These are phyloP conservation scores for Ceratocystis colombiana DNA, from an alignment of 2,329 filamentous ascomycete species.

Conservation along the genomic window DNA sequence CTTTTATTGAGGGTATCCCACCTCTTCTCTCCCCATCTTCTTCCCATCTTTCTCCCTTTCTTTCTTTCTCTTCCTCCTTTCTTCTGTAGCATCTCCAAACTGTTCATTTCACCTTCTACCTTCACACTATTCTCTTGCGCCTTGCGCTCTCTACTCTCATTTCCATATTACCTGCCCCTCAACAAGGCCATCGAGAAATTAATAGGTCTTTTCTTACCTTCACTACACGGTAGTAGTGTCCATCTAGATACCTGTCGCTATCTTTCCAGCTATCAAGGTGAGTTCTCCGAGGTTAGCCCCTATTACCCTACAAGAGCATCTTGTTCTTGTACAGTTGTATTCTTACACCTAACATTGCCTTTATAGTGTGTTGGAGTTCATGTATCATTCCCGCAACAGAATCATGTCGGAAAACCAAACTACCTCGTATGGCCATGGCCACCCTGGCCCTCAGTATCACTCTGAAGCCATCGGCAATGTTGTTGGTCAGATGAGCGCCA, in stretches of 20 bases:
- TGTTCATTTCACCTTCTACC: slow-evolving; percentile 15
- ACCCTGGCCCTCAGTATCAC: slow-evolving; percentile 15
- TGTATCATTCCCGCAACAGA: slow-evolving; percentile 14
- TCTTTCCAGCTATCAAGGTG: slow-evolving; percentile 7
- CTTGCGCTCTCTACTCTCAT: slow-evolving; percentile 14
- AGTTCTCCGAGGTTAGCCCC: background rate
- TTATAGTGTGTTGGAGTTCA: slow-evolving; percentile 10
- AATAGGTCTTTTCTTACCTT: slow-evolving; percentile 13
- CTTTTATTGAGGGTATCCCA: slow-evolving; percentile 25
- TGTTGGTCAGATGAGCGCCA: slow-evolving; percentile 27
- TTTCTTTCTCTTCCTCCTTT: slow-evolving; percentile 14
- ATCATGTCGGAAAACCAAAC: slow-evolving; percentile 15
- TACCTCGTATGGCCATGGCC: slow-evolving; percentile 16
- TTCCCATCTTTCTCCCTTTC: slow-evolving; percentile 17
- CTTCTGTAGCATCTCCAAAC: slow-evolving; percentile 9
- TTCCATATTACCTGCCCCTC: slow-evolving; percentile 15
- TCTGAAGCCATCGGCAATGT: slow-evolving; percentile 21
- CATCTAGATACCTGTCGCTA: slow-evolving; percentile 16
- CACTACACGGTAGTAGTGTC: slow-evolving; percentile 14
- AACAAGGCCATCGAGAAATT: slow-evolving; percentile 1
- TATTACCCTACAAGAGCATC: too few relatives aligned
- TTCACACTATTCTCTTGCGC: slow-evolving; percentile 14
- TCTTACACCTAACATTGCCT: background rate
- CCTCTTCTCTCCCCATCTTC: slow-evolving; percentile 30
- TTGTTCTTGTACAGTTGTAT: background rate